Evolutionary conservation across 148 eudicot genomes (phyloP).

Genomic region (Pharnaceum exiguum): DNA sequence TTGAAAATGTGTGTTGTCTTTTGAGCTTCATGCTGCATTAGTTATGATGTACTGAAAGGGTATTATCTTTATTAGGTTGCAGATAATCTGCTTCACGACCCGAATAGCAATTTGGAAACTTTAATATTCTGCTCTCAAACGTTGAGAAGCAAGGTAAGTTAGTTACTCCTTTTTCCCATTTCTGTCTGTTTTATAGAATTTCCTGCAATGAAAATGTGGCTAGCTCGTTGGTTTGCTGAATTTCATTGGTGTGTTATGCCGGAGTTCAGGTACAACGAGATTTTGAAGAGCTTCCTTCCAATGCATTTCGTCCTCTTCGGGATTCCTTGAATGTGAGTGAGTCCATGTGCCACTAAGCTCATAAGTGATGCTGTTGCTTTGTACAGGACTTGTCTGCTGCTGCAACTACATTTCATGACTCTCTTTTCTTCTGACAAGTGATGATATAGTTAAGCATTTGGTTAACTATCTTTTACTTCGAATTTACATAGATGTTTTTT

Average conservation of each 20-base stretch:
- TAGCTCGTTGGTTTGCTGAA: constrained; percentile 3
- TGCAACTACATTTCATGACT: no score
- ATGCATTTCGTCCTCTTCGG: constrained; percentile 80
- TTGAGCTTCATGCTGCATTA: not conserved
- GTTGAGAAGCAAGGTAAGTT: constrained; percentile 85
- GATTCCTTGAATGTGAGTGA: constrained; percentile 76
- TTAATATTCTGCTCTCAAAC: constrained; percentile 95
- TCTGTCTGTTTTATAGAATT: not conserved
- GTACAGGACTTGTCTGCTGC: not conserved
- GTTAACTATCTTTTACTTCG: not conserved
- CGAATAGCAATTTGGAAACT: constrained; percentile 85
- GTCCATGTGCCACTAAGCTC: not conserved
- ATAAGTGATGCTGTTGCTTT: not conserved
- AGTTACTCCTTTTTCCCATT: not conserved
- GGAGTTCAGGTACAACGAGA: constrained; percentile 73
- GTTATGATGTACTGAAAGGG: not conserved
- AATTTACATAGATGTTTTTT: constrained; percentile 6
- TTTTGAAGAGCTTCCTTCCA: constrained; percentile 94
- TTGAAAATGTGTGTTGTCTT: no score
- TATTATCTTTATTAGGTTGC: constrained; percentile 55
- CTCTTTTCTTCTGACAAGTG: not conserved
- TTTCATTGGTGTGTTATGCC: not conserved
- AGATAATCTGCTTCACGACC: constrained; percentile 92
- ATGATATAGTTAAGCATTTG: no score
- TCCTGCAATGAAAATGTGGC: not conserved